These are phyloP conservation scores for Colletotrichum shisoi DNA, from an alignment of 2,329 filamentous ascomycete genomes.

Conservation along the genomic window DNA sequence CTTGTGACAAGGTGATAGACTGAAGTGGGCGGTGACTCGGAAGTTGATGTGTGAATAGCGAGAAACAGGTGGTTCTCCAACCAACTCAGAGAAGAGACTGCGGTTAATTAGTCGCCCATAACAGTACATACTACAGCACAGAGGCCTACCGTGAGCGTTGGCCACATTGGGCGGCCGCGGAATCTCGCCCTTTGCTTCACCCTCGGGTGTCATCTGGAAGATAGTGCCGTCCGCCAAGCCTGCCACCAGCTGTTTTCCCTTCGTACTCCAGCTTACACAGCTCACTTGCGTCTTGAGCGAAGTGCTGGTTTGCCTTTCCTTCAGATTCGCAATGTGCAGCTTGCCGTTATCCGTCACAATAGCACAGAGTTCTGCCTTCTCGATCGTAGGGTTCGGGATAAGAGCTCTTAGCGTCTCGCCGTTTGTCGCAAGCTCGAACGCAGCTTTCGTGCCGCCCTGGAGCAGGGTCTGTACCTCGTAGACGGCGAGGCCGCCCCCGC, in stretches of 20 bases:
- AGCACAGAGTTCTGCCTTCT: conserved; percentile 78
- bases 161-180: conserved; percentile 75
- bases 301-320: conserved; percentile 69
- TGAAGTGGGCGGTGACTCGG: conserved; percentile 67
- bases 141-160: conserved; percentile 70
- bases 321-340: conserved; percentile 82
- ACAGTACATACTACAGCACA: conserved; percentile 27
- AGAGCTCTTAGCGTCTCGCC: conserved; percentile 76
- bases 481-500: conserved; percentile 80
- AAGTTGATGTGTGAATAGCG: conserved; percentile 75
- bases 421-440: conserved; percentile 80
- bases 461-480: conserved; percentile 77
- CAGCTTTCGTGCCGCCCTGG: conserved; percentile 70
- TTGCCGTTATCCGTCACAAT: conserved; percentile 82
- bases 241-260: conserved; percentile 90
- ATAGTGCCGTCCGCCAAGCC: conserved; percentile 82
- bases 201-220: conserved; percentile 83
- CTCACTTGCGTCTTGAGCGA: conserved; percentile 76
- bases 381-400: conserved; percentile 79
- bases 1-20: conserved; percentile 83
- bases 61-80: conserved; percentile 88
- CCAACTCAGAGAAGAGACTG: conserved; percentile 85
- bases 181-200: conserved; percentile 77
- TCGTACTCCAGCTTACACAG: conserved; percentile 88
- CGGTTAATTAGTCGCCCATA: conserved; percentile 42